phyloP scores from a whole-genome alignment of 2,329 filamentous ascomycete species.

The Lachnellula occidentalis region DNA sequence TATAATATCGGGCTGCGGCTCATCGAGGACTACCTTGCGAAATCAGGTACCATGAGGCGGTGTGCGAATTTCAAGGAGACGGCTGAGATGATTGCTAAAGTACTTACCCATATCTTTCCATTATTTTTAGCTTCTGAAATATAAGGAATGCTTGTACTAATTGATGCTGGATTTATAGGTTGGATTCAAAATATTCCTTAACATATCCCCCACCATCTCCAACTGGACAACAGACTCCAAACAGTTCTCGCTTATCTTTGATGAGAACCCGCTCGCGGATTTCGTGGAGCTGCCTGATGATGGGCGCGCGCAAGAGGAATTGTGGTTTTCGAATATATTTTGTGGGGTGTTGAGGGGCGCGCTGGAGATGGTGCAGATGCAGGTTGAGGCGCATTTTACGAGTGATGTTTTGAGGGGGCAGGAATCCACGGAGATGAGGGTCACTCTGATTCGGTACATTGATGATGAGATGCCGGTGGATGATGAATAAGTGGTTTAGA shows the following conservation, averaged over 20 bases:
- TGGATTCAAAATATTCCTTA: constrained; percentile 98
- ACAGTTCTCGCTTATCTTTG: constrained; percentile 92
- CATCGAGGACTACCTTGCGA: constrained; percentile 96
- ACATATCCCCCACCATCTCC: constrained; percentile 86
- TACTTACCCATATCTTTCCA: background rate
- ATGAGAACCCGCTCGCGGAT: constrained; percentile 94
- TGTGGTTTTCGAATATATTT: constrained; percentile 98
- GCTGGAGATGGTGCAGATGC: constrained; percentile 99
- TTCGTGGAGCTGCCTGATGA: constrained; percentile 98
- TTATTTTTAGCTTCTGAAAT: background rate
- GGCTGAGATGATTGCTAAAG: constrained; percentile 93
- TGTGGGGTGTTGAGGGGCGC: constrained; percentile 88
- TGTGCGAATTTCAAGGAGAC: constrained; percentile 94
- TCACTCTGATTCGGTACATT: constrained; percentile 87
- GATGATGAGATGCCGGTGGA: constrained; percentile 97
- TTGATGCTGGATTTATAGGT: constrained; percentile 51
- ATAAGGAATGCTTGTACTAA: background rate
- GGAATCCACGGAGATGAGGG: constrained; percentile 94
- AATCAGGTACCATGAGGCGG: constrained; percentile 81
- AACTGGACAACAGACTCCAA: constrained; percentile 97
- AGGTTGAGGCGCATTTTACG: constrained; percentile 94
- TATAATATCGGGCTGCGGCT: constrained; percentile 95
- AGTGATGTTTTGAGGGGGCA: constrained; percentile 90
- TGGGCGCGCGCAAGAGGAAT: constrained; percentile 87
- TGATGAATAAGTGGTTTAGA: constrained; percentile 60